These are phyloP conservation scores for Diaporthe ampelina DNA, from an alignment of 2,329 filamentous ascomycete species.

Conservation along the genomic window DNA sequence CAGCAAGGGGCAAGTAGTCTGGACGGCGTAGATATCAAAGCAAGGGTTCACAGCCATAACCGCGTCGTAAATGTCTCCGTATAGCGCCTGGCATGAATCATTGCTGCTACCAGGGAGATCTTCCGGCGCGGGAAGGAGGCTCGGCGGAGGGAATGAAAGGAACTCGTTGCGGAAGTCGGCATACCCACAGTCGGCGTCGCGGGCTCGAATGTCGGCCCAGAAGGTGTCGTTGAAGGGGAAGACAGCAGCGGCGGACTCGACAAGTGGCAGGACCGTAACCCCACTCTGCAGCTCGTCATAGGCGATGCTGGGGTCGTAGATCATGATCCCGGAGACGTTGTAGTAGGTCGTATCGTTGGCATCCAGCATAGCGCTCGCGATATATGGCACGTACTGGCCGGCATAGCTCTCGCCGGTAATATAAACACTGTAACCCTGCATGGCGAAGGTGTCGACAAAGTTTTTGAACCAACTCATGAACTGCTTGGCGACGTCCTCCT, in stretches of 20 bases:
- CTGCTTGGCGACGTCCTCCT: constrained; percentile 77
- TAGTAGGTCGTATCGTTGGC: constrained; percentile 75
- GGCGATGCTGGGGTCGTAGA: constrained; percentile 79
- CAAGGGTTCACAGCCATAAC: constrained; percentile 77
- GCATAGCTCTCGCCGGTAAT: constrained; percentile 81
- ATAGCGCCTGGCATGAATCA: constrained; percentile 69
- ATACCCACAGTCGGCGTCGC: constrained; percentile 73
- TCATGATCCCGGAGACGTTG: constrained; percentile 72
- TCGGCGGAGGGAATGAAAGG: constrained; percentile 77
- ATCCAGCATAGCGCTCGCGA: constrained; percentile 80
- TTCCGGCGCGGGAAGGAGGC: constrained; percentile 64
- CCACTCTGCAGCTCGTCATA: constrained; percentile 59
- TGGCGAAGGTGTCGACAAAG: constrained; percentile 78
- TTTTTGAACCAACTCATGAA: constrained; percentile 86
- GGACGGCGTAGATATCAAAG: constrained; percentile 83
- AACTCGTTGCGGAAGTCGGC: constrained; percentile 71
- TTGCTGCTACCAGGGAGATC: constrained; percentile 54
- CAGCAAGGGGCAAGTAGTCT: constrained; percentile 77
- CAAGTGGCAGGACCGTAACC: constrained; percentile 68
- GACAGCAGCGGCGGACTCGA: constrained; percentile 60
- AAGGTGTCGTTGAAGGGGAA: constrained; percentile 76
- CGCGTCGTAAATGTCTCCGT: constrained; percentile 67
- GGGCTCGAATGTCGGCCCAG: constrained; percentile 63
- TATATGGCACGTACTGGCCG: constrained; percentile 78
- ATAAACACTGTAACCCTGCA: constrained; percentile 78